These are phyloP conservation scores for Paradendryphiella salina DNA, from an alignment of 2,329 filamentous ascomycete genomes.

Conservation along the genomic window DNA sequence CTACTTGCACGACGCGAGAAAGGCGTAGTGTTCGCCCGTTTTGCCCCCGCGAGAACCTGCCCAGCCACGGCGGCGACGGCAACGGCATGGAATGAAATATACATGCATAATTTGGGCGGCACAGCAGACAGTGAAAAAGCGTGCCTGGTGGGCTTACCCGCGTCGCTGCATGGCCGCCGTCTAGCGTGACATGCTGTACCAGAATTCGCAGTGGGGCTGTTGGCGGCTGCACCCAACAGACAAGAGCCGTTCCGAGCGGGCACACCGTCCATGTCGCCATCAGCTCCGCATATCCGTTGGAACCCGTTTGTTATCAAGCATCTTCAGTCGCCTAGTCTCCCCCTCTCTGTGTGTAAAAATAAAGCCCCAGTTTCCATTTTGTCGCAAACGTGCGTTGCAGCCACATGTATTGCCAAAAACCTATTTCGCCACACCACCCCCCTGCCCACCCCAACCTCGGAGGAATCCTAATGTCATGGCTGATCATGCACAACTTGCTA, in stretches of 20 bases:
- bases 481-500: background rate
- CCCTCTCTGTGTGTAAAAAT: too few species aligned
- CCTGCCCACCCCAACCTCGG: background rate
- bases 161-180: slow-evolving; percentile 1
- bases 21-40: background rate
- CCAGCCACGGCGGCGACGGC: too few species aligned
- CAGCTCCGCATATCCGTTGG: background rate
- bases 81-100: too few species aligned
- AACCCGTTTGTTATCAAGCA: background rate
- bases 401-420: too few species aligned
- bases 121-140: background rate
- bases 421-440: background rate
- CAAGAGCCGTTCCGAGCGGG: slow-evolving; percentile 6
- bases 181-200: slow-evolving; percentile 10
- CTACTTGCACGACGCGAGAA: slow-evolving; percentile 21
- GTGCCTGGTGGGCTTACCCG: slow-evolving; percentile 2
- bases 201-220: slow-evolving; percentile 20
- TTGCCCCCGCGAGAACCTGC: too few species aligned
- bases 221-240: background rate
- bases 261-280: slow-evolving; percentile 2
- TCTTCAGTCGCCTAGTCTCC: too few species aligned
- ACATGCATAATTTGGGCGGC: background rate
- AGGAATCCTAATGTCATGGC: slow-evolving; percentile 3
- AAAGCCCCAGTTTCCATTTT: too few species aligned
- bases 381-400: too few species aligned